Base-by-base conservation (phyloP, 2,329 filamentous ascomycete species). In the Pseudogymnoascus sp. region DNA sequence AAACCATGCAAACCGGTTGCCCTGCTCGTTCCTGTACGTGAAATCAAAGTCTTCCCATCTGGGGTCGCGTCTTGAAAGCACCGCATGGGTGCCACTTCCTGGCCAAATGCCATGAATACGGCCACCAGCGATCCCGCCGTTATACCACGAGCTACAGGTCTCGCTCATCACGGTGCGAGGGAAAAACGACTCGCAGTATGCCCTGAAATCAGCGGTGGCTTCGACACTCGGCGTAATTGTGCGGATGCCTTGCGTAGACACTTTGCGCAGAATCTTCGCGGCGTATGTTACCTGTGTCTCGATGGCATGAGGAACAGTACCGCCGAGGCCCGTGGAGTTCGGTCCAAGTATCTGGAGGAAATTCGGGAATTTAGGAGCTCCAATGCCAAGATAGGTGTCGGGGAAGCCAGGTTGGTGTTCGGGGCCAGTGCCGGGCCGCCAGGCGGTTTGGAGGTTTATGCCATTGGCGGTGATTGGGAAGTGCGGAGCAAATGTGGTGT, bases 91-190 rank as follows among this genome's bases (percentile, higher is more conserved):
- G 1, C 84, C 84, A 65, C 82, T 87, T 0, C 86, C 86, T 0
- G 87, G 87, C 81, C 86, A 90, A 2, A 88, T 68, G 0, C 85
- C 86, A 64, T 88, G 84, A 30, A 89, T 83, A 1, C 85, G 74
- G 0, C 77, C 80, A 0, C 85, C 86, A 0, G 84, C 80, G 4
- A 74, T 74, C 0, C 82, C 82, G 11, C 86, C 83, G 62, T 89
- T 89, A 64, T 87, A 88, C 87, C 87, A 90, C 0, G 83, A 86
- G 41, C 81, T 83, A 70, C 87, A 90, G 62, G 82, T 80, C 60
- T 86, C 82, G 0, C 79, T 77, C 61, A 86, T 69, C 1, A 82
- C 80, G 0, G 80, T 82, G n/a, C 71, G 76, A 0, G 73, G 70
- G 66, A 82, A 82, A 67, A 82, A 83, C 1, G 78, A 78, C 62